Percentiles rank a stretch among this genome's conserved stretches.
phyloP scores from a whole-genome alignment of 495 filamentous ascomycete genomes.

The Aspergillus sclerotioniger region DNA sequence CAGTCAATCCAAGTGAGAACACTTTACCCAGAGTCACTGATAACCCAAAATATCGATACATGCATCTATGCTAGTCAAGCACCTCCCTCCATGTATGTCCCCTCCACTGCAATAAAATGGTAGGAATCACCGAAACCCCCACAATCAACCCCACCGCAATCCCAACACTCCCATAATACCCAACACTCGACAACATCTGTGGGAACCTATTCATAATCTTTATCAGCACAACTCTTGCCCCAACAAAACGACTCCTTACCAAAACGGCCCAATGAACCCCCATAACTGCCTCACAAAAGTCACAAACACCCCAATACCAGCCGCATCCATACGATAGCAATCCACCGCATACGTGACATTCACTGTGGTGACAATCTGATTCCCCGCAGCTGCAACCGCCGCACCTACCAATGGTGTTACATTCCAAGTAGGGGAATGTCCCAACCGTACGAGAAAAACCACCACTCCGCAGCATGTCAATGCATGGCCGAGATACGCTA shows the following conservation, averaged over 20 bases:
- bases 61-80: too few species aligned
- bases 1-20: too few species aligned
- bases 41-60: too few species aligned
- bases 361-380: constrained; percentile 56
- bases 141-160: neutral
- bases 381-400: constrained; percentile 49
- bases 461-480: constrained; percentile 49
- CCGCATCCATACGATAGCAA: constrained; percentile 46
- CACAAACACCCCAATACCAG: constrained; percentile 53
- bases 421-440: constrained; percentile 40
- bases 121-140: neutral
- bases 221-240: too few species aligned
- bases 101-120: neutral
- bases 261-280: constrained; percentile 59
- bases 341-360: constrained; percentile 55
- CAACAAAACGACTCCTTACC: too few species aligned
- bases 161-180: neutral
- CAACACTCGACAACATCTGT: neutral
- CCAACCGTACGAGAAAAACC: constrained; percentile 46
- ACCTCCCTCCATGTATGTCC: neutral
- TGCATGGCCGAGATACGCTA: constrained; percentile 50
- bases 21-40: too few species aligned
- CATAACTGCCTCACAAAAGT: constrained; percentile 52
- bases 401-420: constrained; percentile 51
- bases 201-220: neutral